Base-by-base conservation (phyloP, 371 early-diverging fungal genomes). In the Mortierella sp. region DNA sequence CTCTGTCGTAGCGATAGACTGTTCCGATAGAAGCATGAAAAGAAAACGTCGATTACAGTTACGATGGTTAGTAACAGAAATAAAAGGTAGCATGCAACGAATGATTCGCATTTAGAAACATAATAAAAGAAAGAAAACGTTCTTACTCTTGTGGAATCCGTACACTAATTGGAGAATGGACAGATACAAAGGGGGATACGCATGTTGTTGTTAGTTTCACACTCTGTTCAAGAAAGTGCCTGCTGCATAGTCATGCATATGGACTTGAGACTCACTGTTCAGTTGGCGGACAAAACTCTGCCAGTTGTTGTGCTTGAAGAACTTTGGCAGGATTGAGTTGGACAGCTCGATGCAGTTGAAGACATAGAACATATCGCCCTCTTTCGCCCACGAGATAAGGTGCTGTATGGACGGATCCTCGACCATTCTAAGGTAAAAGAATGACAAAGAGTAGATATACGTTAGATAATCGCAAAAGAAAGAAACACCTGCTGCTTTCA, bases 251-350 rank as follows among this genome's bases (percentile, higher is more conserved):
- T 66, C 16, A 68, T 74, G 64, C 73, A 68, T 43, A 52, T 41
- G 41, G 24, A 40, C 58, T 16, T 31, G 19, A 13, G 19, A 66
- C 86, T 47, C 76, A 86, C 86, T 94, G 85, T 97, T 97, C 40
- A 96, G 88, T 86, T 96, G 97, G 61, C 96, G 90, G 40, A 97
- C 94, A 90, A 96, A 96, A 76, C 93, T 93, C 58, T 92, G 92
- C 88, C 95, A 93, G 86, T 96, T 96, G 86, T 91, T 94, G 88
- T 96, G 96, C 86, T 95, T 95, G 85, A 96, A 96, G 74, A 93
- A 92, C 72, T 91, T 92, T 45, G 95, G 94, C 55, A 97, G 85
- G 22, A 95, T 88, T 50, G 85, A 82, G 50, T 90, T 87, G 24
- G 94, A 88, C 76, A 96, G 94, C 61, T 91, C 92, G 50, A 89